These are phyloP conservation scores for Kockovaella imperatae DNA, from an alignment of 768 basidiomycete genomes.

Conservation along the genomic window DNA sequence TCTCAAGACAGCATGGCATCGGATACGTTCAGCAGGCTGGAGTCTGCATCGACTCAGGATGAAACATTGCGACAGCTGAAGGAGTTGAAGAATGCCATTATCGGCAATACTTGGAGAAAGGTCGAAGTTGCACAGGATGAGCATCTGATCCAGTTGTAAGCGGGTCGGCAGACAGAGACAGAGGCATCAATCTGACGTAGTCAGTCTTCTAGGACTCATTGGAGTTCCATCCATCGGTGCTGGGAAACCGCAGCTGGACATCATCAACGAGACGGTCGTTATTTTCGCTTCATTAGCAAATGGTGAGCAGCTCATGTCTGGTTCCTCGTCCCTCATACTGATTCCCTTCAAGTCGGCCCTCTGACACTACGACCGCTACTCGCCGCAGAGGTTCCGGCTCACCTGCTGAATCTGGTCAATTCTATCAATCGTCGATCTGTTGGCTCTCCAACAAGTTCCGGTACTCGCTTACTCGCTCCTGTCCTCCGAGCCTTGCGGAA, in stretches of 20 bases:
- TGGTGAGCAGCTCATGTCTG: conserved; percentile 12
- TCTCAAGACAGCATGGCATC: conserved; percentile 7
- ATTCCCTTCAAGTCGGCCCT: conserved; percentile 23
- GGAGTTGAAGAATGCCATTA: conserved; percentile 42
- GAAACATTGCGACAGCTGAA: conserved; percentile 27
- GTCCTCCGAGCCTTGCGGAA: conserved; percentile 37
- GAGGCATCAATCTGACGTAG: too few relatives aligned
- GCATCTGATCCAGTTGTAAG: conserved; percentile 19
- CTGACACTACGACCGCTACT: conserved; percentile 29
- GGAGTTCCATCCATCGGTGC: background rate
- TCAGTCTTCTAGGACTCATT: too few relatives aligned
- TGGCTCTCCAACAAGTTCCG: background rate
- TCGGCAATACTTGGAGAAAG: conserved; percentile 43
- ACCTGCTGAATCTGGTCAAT: conserved; percentile 16
- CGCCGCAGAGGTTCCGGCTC: conserved; percentile 11
- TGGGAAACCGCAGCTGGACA: background rate
- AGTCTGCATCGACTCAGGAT: background rate
- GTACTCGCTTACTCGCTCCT: conserved; percentile 22
- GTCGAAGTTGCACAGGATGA: conserved; percentile 36
- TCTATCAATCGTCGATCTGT: conserved; percentile 3
- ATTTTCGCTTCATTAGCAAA: conserved; percentile 41
- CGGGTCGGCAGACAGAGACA: background rate
- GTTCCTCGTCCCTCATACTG: background rate
- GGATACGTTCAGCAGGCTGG: conserved; percentile 1
- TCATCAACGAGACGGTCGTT: conserved; percentile 35